Percentiles rank a stretch among this genome's conserved stretches.
These are phyloP conservation scores for Saccharum hybrid DNA, from an alignment of 202 grass and related monocot genomes.

Conservation along the genomic window DNA sequence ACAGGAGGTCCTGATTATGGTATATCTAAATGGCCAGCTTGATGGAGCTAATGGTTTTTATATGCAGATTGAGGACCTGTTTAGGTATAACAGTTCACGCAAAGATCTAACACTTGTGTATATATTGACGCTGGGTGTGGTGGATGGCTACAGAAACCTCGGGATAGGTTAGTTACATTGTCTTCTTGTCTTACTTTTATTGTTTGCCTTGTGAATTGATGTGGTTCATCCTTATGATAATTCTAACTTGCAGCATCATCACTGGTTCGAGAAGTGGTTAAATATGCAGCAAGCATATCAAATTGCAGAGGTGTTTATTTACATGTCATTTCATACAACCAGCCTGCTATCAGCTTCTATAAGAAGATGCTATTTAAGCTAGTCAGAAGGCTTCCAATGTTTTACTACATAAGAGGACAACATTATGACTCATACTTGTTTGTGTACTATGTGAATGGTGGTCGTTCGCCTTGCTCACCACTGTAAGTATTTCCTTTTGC, in stretches of 20 bases:
- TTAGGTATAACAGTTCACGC: slow-evolving; percentile 71
- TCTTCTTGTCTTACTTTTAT: slow-evolving; percentile 38
- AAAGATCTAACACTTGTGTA: slow-evolving; percentile 86
- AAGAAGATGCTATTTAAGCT: slow-evolving; percentile 96
- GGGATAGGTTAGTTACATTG: slow-evolving; percentile 76
- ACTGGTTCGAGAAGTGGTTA: slow-evolving; percentile 89
- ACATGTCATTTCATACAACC: slow-evolving; percentile 98
- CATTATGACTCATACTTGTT: slow-evolving; percentile 99
- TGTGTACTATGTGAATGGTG: slow-evolving; percentile 93
- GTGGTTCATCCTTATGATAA: slow-evolving; percentile 26
- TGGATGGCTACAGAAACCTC: slow-evolving; percentile 80
- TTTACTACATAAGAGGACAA: slow-evolving; percentile 90
- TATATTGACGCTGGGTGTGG: slow-evolving; percentile 90
- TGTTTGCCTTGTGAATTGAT: slow-evolving; percentile 22
- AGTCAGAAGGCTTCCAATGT: slow-evolving; percentile 76
- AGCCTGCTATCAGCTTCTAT: slow-evolving; percentile 93
- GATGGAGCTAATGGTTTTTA: slow-evolving; percentile 31
- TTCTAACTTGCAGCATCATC: slow-evolving; percentile 70
- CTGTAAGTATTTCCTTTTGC: slow-evolving; percentile 69
- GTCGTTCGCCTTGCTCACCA: slow-evolving; percentile 76
- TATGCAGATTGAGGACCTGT: slow-evolving; percentile 92
- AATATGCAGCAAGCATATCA: slow-evolving; percentile 84
- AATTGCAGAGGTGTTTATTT: slow-evolving; percentile 94
- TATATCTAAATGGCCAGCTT: slow-evolving; percentile 8
- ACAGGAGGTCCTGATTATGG: slow-evolving; percentile 27